Percentiles rank a stretch among this genome's conserved stretches.
Evolutionary conservation across 2,329 filamentous ascomycete genomes (phyloP).

Genomic region (Neophaeococcomyces aloes): DNA sequence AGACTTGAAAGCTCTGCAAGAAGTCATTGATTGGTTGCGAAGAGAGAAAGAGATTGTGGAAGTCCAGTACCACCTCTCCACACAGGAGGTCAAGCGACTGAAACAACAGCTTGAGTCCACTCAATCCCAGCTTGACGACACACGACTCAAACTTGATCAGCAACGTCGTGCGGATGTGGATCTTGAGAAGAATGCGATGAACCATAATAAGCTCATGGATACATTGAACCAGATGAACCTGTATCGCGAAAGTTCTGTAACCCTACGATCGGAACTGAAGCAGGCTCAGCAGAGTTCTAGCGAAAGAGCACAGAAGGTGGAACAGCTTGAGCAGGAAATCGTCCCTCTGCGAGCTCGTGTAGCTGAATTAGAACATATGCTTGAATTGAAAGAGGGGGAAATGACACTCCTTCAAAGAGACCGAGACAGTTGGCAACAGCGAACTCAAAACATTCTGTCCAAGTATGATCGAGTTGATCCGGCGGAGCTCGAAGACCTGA

Average conservation of each 20-base stretch:
- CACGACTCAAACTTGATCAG: conserved; percentile 78
- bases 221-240: conserved; percentile 93
- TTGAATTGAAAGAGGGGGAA: conserved; percentile 74
- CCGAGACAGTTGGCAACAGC: conserved; percentile 88
- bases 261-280: conserved; percentile 74
- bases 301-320: conserved; percentile 63
- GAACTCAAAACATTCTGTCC: conserved; percentile 86
- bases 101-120: conserved; percentile 84
- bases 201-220: conserved; percentile 82
- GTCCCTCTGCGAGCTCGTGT: conserved; percentile 74
- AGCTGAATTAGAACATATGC: conserved; percentile 69
- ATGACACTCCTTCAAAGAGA: conserved; percentile 82
- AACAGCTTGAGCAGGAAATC: conserved; percentile 63
- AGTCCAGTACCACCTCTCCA: conserved; percentile 84
- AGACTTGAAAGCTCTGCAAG: conserved; percentile 65
- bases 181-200: conserved; percentile 60
- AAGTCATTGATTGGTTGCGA: conserved; percentile 81
- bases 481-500: conserved; percentile 80
- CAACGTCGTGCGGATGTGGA: conserved; percentile 70
- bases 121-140: conserved; percentile 79
- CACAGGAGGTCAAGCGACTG: conserved; percentile 76
- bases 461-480: conserved; percentile 95
- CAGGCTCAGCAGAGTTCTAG: conserved; percentile 65
- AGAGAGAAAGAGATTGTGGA: conserved; percentile 97
- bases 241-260: conserved; percentile 88